These are phyloP conservation scores for Mycosphaerella arachidis DNA, from an alignment of 2,329 filamentous ascomycete genomes.

Conservation along the genomic window DNA sequence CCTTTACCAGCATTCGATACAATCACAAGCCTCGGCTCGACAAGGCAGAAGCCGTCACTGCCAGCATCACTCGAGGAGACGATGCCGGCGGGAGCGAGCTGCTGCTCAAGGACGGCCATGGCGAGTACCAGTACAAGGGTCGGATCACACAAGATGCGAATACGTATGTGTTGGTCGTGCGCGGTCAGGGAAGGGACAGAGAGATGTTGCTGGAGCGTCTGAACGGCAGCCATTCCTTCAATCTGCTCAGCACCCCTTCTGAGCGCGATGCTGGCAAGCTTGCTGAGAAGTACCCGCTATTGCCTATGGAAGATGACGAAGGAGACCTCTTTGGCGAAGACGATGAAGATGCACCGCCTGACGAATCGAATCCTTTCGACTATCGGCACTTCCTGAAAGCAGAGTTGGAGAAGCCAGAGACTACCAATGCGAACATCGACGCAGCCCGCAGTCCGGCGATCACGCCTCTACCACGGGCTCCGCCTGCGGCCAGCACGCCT, in stretches of 20 bases:
- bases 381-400: slow-evolving; percentile 44
- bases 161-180: slow-evolving; percentile 57
- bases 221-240: slow-evolving; percentile 82
- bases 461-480: slow-evolving; percentile 19
- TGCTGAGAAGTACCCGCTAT: slow-evolving; percentile 61
- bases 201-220: slow-evolving; percentile 62
- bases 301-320: slow-evolving; percentile 19
- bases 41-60: slow-evolving; percentile 16
- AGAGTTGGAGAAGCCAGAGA: slow-evolving; percentile 26
- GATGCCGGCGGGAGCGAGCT: slow-evolving; percentile 16
- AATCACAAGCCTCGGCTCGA: slow-evolving; percentile 43
- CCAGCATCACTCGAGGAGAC: slow-evolving; percentile 25
- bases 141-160: slow-evolving; percentile 52
- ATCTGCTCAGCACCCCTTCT: slow-evolving; percentile 65
- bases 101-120: slow-evolving; percentile 24
- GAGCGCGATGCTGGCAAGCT: slow-evolving; percentile 61
- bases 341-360: slow-evolving; percentile 36
- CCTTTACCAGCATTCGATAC: slow-evolving; percentile 30
- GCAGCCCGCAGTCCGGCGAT: slow-evolving; percentile 21
- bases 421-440: slow-evolving; percentile 8
- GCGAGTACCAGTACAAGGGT: slow-evolving; percentile 39
- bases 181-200: slow-evolving; percentile 23
- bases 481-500: slow-evolving; percentile 15
- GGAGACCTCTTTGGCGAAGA: slow-evolving; percentile 30
- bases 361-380: slow-evolving; percentile 46